Evolutionary conservation across 177 flowering plant genomes (phyloP).

Genomic region (Tripterygium wilfordii): DNA sequence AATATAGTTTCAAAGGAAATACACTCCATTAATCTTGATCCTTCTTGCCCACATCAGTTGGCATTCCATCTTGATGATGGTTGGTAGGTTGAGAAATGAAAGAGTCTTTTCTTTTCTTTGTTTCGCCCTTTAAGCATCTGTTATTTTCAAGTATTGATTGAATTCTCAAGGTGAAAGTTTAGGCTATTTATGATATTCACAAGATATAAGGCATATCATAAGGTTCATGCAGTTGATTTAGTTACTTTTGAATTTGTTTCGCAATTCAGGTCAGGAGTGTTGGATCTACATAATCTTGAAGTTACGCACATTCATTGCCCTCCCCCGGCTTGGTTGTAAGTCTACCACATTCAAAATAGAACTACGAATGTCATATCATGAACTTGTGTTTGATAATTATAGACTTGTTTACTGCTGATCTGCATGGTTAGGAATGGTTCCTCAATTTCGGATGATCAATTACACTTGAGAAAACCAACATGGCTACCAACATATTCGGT

Average conservation of each 20-base stretch:
- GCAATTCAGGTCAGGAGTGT: constrained; percentile 79
- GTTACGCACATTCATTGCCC: constrained; percentile 96
- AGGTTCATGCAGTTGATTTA: not conserved
- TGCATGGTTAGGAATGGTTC: constrained; percentile 36
- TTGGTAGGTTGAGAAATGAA: constrained; percentile 51
- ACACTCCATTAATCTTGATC: constrained; percentile 73
- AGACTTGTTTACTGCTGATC: constrained; percentile 3
- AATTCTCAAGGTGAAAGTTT: too few species aligned
- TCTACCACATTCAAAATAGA: not conserved
- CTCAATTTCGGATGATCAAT: constrained; percentile 20
- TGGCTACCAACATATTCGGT: constrained; percentile 78
- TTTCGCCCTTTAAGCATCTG: too few species aligned
- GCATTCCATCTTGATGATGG: constrained; percentile 96
- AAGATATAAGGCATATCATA: too few species aligned
- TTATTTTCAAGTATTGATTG: too few species aligned
- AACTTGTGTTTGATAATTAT: not conserved
- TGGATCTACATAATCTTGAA: constrained; percentile 49
- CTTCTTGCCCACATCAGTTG: constrained; percentile 76
- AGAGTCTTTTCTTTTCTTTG: not conserved
- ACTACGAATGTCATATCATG: not conserved
- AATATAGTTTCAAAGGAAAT: constrained; percentile 60
- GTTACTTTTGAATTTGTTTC: not conserved
- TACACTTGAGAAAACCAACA: constrained; percentile 57
- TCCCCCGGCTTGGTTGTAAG: constrained; percentile 97
- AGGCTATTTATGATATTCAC: too few species aligned